Evolutionary conservation across 768 basidiomycete species (phyloP).

Genomic region (Mycena venus): DNA sequence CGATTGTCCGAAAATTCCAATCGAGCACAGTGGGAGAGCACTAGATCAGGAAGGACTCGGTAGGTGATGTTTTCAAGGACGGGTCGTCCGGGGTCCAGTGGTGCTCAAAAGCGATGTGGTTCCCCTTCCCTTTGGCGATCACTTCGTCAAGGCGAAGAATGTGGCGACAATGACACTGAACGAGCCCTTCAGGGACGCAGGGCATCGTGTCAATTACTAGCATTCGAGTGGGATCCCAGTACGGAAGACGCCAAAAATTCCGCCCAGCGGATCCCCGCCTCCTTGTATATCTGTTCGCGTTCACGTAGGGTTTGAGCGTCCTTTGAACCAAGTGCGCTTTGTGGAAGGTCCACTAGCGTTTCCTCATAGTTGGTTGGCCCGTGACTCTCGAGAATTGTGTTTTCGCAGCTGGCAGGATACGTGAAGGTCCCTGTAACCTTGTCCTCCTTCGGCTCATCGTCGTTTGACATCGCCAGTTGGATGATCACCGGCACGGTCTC

Average conservation of each 20-base stretch:
- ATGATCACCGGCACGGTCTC: no score
- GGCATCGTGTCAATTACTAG: slow-evolving; percentile 47
- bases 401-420: background rate
- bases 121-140: background rate
- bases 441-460: background rate
- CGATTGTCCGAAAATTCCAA: slow-evolving; percentile 7
- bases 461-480: no score
- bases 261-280: slow-evolving; percentile 37
- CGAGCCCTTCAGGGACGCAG: slow-evolving; percentile 36
- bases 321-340: slow-evolving; percentile 9
- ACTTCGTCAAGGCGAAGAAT: slow-evolving; percentile 23
- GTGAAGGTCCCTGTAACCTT: background rate
- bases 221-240: slow-evolving; percentile 40
- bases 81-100: background rate
- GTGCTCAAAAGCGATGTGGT: background rate
- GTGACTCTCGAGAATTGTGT: background rate
- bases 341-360: background rate
- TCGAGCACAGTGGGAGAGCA: background rate
- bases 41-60: background rate
- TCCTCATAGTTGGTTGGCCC: background rate
- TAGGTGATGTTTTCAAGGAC: background rate
- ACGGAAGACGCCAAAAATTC: slow-evolving; percentile 40
- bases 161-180: slow-evolving; percentile 29
- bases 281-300: slow-evolving; percentile 27
- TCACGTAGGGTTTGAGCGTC: slow-evolving; percentile 2